phyloP scores from a whole-genome alignment of 2,329 filamentous ascomycete species.

The Trichoderma aggressivum region DNA sequence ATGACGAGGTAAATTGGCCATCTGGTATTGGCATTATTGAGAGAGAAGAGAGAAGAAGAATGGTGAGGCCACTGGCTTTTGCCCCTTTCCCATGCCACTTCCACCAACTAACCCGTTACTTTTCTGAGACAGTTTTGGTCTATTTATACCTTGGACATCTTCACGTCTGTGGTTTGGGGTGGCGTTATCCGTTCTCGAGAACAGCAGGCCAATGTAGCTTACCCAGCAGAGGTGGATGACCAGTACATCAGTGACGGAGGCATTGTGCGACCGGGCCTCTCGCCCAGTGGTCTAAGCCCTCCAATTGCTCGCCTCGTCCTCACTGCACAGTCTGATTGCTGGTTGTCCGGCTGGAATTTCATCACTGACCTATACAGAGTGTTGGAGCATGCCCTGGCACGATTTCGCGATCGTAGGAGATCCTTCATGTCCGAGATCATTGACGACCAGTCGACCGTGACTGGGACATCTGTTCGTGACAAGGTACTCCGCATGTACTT shows the following conservation, averaged over 20 bases:
- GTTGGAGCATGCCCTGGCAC: slow-evolving; percentile 47
- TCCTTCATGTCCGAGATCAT: slow-evolving; percentile 26
- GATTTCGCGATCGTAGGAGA: slow-evolving; percentile 23
- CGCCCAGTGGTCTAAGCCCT: slow-evolving; percentile 6
- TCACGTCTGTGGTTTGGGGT: slow-evolving; percentile 50
- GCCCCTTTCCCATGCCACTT: not conserved
- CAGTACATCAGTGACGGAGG: slow-evolving; percentile 37
- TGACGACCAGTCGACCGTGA: slow-evolving; percentile 20
- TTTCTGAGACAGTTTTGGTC: slow-evolving; percentile 46
- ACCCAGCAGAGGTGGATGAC: slow-evolving; percentile 36
- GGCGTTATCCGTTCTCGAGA: slow-evolving; percentile 25
- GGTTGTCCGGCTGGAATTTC: slow-evolving; percentile 57
- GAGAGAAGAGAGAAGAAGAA: slow-evolving; percentile 43
- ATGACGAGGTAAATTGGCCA: slow-evolving; percentile 54
- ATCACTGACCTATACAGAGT: slow-evolving; percentile 55
- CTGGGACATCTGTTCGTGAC: slow-evolving; percentile 23
- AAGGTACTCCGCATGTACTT: slow-evolving; percentile 28
- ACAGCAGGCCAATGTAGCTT: slow-evolving; percentile 26
- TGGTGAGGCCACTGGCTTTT: slow-evolving; percentile 33
- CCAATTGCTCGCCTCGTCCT: slow-evolving; percentile 8
- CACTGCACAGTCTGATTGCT: slow-evolving; percentile 31
- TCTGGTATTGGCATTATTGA: slow-evolving; percentile 42
- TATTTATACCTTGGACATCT: slow-evolving; percentile 55
- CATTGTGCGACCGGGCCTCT: not conserved
- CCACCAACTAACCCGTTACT: not conserved